phyloP scores from a whole-genome alignment of 106 monocot genomes.

The Cymbidium sinense region DNA sequence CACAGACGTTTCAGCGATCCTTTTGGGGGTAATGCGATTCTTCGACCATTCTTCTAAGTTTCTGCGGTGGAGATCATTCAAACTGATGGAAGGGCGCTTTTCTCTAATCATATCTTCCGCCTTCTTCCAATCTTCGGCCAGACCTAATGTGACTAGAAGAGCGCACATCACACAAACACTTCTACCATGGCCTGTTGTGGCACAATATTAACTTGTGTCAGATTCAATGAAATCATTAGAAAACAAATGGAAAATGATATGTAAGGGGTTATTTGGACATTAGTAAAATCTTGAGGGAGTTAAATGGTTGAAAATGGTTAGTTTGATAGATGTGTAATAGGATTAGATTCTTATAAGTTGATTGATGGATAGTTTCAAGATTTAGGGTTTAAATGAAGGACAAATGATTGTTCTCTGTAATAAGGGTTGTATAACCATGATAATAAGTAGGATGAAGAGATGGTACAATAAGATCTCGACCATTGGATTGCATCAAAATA shows the following conservation, averaged over 20 bases:
- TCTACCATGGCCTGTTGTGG: constrained; percentile 87
- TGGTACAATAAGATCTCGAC: no score
- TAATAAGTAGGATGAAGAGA: no score
- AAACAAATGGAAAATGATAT: not conserved
- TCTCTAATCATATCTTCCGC: constrained; percentile 75
- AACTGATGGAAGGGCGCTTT: constrained; percentile 65
- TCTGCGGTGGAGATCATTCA: constrained; percentile 82
- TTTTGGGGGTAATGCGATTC: constrained; percentile 38
- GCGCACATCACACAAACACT: constrained; percentile 91
- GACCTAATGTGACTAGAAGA: constrained; percentile 59
- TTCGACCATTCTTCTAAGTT: constrained; percentile 88
- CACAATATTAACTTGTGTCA: not conserved
- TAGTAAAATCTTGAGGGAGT: no score
- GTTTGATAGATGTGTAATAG: no score
- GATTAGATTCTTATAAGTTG: no score
- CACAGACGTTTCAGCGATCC: constrained; percentile 17
- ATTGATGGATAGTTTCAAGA: no score
- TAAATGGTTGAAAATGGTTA: no score
- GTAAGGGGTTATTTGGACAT: not conserved
- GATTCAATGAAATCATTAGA: not conserved
- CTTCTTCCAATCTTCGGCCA: constrained; percentile 85
- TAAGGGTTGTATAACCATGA: no score
- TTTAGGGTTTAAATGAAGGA: no score
- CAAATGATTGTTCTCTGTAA: no score
- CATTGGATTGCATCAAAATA: no score